Percentiles rank a stretch among this genome's conserved stretches.
Conservation (phyloP, 768 basidiomycete species). For the Mycena vulgaris region DNA sequence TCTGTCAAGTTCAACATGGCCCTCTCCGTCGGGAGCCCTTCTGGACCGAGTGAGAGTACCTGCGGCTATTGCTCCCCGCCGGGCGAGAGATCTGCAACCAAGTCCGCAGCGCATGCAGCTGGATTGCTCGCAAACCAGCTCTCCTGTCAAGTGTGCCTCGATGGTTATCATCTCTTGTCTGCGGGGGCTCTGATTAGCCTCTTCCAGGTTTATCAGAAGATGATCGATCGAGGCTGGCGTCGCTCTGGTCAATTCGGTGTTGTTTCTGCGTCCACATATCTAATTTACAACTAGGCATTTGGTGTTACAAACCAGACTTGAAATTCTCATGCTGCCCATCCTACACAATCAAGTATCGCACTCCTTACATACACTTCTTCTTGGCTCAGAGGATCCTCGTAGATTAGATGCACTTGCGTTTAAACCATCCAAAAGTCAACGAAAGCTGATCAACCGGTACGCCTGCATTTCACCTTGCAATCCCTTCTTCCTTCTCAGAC, state of each 20-base stretch:
- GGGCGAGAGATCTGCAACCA: slow-evolving; percentile 59
- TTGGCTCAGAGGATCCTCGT: slow-evolving; percentile 13
- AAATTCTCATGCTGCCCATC: slow-evolving; percentile 90
- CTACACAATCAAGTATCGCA: slow-evolving; percentile 87
- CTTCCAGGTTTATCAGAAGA: slow-evolving; percentile 79
- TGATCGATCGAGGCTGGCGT: slow-evolving; percentile 91
- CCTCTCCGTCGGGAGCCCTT: slow-evolving; percentile 57
- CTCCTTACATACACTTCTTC: neutral
- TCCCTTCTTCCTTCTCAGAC: slow-evolving; percentile 1
- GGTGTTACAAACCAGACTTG: slow-evolving; percentile 92
- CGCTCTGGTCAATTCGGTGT: slow-evolving; percentile 67
- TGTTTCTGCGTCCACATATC: neutral
- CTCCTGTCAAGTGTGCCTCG: slow-evolving; percentile 64
- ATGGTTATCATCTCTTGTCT: neutral
- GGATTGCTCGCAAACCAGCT: slow-evolving; percentile 66
- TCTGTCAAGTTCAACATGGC: slow-evolving; percentile 1
- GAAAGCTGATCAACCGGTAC: slow-evolving; percentile 82
- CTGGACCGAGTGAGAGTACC: slow-evolving; percentile 53
- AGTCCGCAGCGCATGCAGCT: slow-evolving; percentile 64
- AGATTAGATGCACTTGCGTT: slow-evolving; percentile 80
- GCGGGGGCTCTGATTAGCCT: neutral
- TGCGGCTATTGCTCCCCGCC: slow-evolving; percentile 81
- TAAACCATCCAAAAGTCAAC: slow-evolving; percentile 79
- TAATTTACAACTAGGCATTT: slow-evolving; percentile 49
- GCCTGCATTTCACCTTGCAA: slow-evolving; percentile 21